Evolutionary conservation across 2,329 filamentous ascomycete species (phyloP), one percentile per base, ranked within the genome.

Genomic region (Sarocladium oryzae): DNA sequence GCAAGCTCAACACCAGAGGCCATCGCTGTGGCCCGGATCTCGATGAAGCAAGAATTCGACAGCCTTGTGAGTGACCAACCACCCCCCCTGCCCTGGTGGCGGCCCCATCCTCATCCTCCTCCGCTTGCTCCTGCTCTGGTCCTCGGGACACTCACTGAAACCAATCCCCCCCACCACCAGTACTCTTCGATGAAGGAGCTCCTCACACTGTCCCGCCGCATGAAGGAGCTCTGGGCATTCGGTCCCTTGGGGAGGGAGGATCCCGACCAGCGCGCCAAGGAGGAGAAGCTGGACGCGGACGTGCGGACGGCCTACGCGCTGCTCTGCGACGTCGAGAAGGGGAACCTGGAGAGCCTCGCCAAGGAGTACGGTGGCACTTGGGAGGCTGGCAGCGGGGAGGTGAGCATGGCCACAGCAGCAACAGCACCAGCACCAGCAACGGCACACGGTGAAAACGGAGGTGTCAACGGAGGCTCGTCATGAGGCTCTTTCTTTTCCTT

Each of bases 141-240:
- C n/a, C n/a, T n/a, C n/a, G n/a, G n/a, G n/a, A n/a, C n/a, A n/a
- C n/a, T n/a, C 26, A 10, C 5, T 3, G 10, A 20, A 16, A 21
- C 37, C 5, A 35, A 48, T 21, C 18, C n/a, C 4, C 2, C 13
- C 6, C 11, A 33, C 21, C 32, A 26, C 13, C 10, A 72, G 70
- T 69, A 71, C 59, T 65, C 68, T 1, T 70, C 68, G 18, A 64
- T 74, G 57, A 74, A 73, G 51, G 70, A 74, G 40, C 69, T 74
- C 7, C 65, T 74, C 51, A 61, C 70, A 4, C 63, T 74, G 3
- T 70, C 68, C 21, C 69, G 71, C 50, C 65, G 67, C 45, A 64
- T 75, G 61, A 73, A 76, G 56, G 65, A 76, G 60, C 64, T 74
- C 48, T 70, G 73, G 73, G 59, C 75, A 50, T 69, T 72, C 52